Percentiles rank a stretch among this genome's conserved stretches.
phyloP scores from a whole-genome alignment of 306 rosid genomes.

The Canavalia gladiata region DNA sequence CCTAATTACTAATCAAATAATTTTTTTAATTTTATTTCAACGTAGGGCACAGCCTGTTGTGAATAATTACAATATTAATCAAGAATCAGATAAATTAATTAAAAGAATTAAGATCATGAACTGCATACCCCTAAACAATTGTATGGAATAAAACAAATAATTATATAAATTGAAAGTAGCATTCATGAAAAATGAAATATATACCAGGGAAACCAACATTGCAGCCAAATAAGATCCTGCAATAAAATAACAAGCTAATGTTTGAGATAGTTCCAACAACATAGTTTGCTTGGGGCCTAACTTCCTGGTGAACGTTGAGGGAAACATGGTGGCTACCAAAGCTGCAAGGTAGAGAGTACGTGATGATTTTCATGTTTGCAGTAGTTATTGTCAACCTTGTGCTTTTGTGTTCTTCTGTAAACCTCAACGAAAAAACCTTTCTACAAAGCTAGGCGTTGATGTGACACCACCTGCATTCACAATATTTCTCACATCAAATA shows the following conservation, averaged over 20 bases:
- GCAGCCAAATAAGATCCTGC: conserved; percentile 73
- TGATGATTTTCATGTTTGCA: conserved; percentile 81
- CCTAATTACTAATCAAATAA: no score
- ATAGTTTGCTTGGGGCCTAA: conserved; percentile 70
- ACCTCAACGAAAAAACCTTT: conserved; percentile 71
- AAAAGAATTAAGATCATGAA: background rate
- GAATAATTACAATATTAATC: background rate
- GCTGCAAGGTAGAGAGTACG: conserved; percentile 81
- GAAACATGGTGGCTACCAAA: conserved; percentile 66
- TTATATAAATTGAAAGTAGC: background rate
- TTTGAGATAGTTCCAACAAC: conserved; percentile 65
- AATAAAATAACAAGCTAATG: conserved; percentile 63
- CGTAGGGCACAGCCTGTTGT: conserved; percentile 61
- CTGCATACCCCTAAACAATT: background rate
- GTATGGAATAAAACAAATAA: background rate
- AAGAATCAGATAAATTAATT: background rate
- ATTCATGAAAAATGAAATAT: background rate
- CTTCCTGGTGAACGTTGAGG: conserved; percentile 64
- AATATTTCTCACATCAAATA: background rate
- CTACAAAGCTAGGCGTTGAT: conserved; percentile 65
- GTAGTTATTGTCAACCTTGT: conserved; percentile 55
- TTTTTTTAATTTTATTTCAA: no score
- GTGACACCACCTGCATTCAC: conserved; percentile 78
- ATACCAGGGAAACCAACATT: conserved; percentile 84
- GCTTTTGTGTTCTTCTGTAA: conserved; percentile 41